phyloP scores from a whole-genome alignment of 768 basidiomycete genomes.

The Leccinum broughii region DNA sequence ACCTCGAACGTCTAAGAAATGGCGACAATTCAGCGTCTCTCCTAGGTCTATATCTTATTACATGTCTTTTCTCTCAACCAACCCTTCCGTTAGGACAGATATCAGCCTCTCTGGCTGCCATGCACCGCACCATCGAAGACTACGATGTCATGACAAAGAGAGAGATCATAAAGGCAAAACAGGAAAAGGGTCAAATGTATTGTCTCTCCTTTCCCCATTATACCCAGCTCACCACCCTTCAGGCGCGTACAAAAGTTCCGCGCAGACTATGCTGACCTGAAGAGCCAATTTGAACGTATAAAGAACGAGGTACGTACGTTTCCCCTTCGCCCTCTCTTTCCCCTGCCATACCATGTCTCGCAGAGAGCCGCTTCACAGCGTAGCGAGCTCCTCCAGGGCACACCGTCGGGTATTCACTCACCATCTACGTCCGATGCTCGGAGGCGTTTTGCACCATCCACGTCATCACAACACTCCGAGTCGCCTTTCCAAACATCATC shows the following conservation, averaged over 20 bases:
- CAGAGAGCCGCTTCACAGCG: conserved; percentile 64
- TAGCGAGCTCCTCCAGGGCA: conserved; percentile 59
- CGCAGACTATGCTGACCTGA: conserved; percentile 80
- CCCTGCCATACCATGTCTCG: background rate
- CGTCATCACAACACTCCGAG: conserved; percentile 69
- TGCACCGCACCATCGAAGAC: conserved; percentile 94
- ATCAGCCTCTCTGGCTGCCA: conserved; percentile 92
- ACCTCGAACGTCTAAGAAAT: conserved; percentile 78
- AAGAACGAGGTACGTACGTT: conserved; percentile 51
- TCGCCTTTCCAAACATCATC: conserved; percentile 76
- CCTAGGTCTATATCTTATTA: conserved; percentile 60
- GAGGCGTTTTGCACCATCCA: conserved; percentile 54
- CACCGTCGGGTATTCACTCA: conserved; percentile 39
- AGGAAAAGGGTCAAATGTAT: conserved; percentile 93
- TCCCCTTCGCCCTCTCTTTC: background rate
- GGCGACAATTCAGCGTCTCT: conserved; percentile 82
- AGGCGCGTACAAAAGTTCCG: conserved; percentile 95
- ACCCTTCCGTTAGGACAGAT: conserved; percentile 78
- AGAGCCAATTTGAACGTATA: conserved; percentile 76
- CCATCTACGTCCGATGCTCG: conserved; percentile 50
- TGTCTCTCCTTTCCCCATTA: conserved; percentile 25
- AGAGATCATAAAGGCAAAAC: conserved; percentile 94
- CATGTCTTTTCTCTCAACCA: background rate
- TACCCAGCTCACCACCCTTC: conserved; percentile 10
- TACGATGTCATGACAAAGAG: conserved; percentile 96